Base-by-base conservation (phyloP, 176 grass and related monocot species). In the Bolboschoenus planiculmis region DNA sequence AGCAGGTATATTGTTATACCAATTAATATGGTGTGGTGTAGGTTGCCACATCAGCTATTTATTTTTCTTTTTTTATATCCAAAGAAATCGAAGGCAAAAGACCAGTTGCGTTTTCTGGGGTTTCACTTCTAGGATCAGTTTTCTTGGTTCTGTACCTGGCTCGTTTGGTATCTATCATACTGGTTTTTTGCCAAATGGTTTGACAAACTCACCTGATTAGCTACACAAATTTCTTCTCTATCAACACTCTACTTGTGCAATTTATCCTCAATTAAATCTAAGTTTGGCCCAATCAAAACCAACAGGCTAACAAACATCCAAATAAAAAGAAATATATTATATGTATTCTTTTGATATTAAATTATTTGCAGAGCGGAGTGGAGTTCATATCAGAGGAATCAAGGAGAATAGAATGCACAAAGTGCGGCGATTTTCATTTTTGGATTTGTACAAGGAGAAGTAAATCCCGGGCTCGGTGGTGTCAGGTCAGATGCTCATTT, bases 391-490 rank as follows among this genome's bases (percentile, higher is more conserved):
- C 93, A 9, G 97, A 99, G 62, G 97, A 99, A 86, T 99, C 97
- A 42, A 93, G 97, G 46, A 88, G 86, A 65, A 99, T 99, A 93
- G 91, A 96, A 29, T 99, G 97, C 78, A 99, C 93, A 56, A 99
- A 99, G 34, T 99, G 97, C 77, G 91, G 97, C 68, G 86, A 93
- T 92, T 96, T 91, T 84, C 97, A 99, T 87, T 73, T 99, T 84
- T 99, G 97, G 97, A 96, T 99, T 89, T 99, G 97, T 36, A 99
- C 97, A 14, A 99, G 57, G 43, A 93, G 89, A 93, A 95, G 83
- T 54, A 99, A 99, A 89, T 58, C 86, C 63, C 91, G 87, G 86
- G 97, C 97, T 86, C 91, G 97, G 87, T 99, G 93, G 89, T 99
- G 97, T 60, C 93, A 96, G 91, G 97, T 99, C 50, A 81, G 88